phyloP scores from a whole-genome alignment of 2,329 filamentous ascomycete species.

The Paraphaeosphaeria minitans region DNA sequence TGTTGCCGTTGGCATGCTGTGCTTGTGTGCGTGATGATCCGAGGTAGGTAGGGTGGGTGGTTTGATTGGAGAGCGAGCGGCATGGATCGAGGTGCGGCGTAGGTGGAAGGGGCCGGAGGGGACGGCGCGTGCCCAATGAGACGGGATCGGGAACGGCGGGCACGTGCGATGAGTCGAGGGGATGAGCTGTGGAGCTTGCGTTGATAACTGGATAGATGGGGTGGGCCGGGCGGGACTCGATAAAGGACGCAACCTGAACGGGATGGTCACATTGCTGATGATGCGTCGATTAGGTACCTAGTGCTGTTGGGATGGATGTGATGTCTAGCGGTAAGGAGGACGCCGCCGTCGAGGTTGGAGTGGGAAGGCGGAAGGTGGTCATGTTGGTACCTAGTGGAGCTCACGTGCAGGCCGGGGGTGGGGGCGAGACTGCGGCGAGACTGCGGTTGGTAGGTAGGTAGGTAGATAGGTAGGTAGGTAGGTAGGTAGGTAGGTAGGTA shows the following conservation, averaged over 20 bases:
- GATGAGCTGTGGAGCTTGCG: background rate
- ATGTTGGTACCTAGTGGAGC: constrained; percentile 6
- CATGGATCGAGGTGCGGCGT: constrained; percentile 13
- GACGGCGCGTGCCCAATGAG: constrained; percentile 20
- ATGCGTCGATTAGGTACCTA: background rate
- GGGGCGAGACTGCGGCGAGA: background rate
- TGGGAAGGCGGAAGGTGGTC: background rate
- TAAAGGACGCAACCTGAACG: background rate
- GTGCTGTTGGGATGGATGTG: background rate
- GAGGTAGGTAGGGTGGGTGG: constrained; percentile 33
- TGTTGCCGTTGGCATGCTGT: constrained; percentile 1
- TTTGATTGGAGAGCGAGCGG: constrained; percentile 20
- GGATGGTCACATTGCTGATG: background rate
- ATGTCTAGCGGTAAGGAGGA: background rate
- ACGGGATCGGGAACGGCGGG: constrained; percentile 9
- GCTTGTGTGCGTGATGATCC: constrained; percentile 16
- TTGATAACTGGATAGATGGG: constrained; percentile 5
- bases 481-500: no score
- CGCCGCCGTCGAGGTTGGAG: background rate
- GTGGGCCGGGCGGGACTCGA: no score
- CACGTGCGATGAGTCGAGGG: constrained; percentile 10
- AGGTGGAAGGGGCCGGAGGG: constrained; percentile 7
- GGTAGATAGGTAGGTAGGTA: no score
- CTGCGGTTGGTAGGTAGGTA: no score
- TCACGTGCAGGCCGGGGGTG: background rate